A percentile compares a stretch with the other conserved stretches of the same genome.
These are phyloP conservation scores for Penicillium psychrosexuale DNA, from an alignment of 2,329 filamentous ascomycete species.

Conservation along the genomic window DNA sequence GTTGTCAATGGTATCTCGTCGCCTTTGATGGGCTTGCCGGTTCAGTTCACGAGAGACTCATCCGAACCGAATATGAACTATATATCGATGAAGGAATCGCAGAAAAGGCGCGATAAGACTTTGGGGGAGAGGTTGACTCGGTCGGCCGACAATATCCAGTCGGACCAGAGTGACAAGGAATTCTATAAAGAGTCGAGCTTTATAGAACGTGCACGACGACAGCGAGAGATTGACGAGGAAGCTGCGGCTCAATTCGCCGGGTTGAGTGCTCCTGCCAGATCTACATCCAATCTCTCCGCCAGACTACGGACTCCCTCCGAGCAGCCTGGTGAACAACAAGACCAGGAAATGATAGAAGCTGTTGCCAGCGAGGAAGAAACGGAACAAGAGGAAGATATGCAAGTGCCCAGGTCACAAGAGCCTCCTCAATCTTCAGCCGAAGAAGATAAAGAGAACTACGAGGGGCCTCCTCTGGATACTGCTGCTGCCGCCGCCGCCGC, in stretches of 20 bases:
- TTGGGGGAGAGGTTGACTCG: constrained; percentile 32
- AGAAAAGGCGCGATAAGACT: constrained; percentile 39
- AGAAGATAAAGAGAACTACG: constrained; percentile 49
- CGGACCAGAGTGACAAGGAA: constrained; percentile 40
- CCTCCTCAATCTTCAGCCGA: constrained; percentile 32
- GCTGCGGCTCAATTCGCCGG: constrained; percentile 36
- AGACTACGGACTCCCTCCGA: constrained; percentile 3
- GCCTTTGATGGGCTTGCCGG: constrained; percentile 33
- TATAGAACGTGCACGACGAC: constrained; percentile 33
- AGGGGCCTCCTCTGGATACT: constrained; percentile 27
- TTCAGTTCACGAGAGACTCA: constrained; percentile 34
- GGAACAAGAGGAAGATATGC: constrained; percentile 44
- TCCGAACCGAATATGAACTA: constrained; percentile 45
- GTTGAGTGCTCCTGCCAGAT: constrained; percentile 33
- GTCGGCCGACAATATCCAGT: constrained; percentile 35
- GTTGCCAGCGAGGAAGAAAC: constrained; percentile 46
- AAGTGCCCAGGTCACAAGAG: constrained; percentile 30
- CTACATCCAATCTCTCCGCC: neutral
- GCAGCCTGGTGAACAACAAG: constrained; percentile 8
- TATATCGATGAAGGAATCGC: constrained; percentile 47
- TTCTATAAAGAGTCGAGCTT: constrained; percentile 45
- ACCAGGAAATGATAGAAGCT: constrained; percentile 18
- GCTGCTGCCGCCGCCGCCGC: constrained; percentile 32
- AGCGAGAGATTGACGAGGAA: constrained; percentile 35
- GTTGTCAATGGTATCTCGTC: constrained; percentile 38